A percentile compares a stretch with the other conserved stretches of the same genome.
These are phyloP conservation scores for Pulveroboletus sp. DNA, from an alignment of 768 basidiomycete genomes.

Conservation along the genomic window DNA sequence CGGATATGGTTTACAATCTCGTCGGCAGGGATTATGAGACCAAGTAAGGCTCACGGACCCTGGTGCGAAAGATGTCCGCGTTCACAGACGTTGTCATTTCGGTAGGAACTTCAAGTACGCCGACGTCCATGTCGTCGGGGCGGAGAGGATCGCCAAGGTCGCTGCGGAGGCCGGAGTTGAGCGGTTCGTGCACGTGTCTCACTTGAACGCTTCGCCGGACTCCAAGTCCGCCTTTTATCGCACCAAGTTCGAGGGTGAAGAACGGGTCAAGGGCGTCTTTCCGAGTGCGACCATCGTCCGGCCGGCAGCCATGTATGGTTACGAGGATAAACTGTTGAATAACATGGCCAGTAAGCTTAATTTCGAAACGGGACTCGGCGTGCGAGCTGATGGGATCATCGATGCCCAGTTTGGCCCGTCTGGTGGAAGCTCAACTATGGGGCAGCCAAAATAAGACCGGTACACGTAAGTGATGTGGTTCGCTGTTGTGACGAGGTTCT, in stretches of 20 bases:
- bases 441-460: conserved; percentile 83
- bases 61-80: conserved; percentile 16
- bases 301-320: conserved; percentile 84
- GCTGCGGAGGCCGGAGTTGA: conserved; percentile 73
- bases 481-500: conserved; percentile 17
- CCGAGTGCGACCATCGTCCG: conserved; percentile 84
- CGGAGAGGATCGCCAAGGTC: conserved; percentile 81
- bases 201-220: conserved; percentile 79
- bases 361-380: conserved; percentile 1
- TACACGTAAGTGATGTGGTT: conserved; percentile 61
- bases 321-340: conserved; percentile 91
- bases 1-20: conserved; percentile 95
- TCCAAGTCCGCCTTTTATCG: conserved; percentile 84
- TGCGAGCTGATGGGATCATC: conserved; percentile 11
- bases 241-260: conserved; percentile 88
- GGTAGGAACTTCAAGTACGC: conserved; percentile 82
- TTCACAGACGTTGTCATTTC: too few relatives aligned
- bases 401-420: conserved; percentile 66
- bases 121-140: conserved; percentile 78
- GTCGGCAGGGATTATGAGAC: conserved; percentile 93
- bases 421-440: conserved; percentile 93
- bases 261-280: conserved; percentile 78
- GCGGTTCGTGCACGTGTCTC: conserved; percentile 90
- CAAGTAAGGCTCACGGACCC: conserved; percentile 56
- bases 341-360: conserved; percentile 77